Evolutionary conservation across 805 yeast species (phyloP).

Genomic region (Metschnikowia kofuensis): DNA sequence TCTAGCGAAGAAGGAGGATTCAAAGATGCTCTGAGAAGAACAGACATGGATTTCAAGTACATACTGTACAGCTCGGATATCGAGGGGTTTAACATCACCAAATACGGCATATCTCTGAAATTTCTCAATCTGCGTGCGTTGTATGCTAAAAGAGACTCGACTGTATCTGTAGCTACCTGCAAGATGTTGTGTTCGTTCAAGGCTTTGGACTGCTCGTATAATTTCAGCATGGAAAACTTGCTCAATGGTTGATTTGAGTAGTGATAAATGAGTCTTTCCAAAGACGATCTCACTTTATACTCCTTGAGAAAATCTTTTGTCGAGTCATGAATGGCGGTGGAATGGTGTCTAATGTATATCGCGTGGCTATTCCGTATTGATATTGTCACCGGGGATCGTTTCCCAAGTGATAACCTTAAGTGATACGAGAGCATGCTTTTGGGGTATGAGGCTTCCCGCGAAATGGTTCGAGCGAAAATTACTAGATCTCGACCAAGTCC

Average conservation of each 20-base stretch:
- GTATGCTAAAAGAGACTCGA: slow-evolving; percentile 53
- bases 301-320: slow-evolving; percentile 43
- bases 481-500: neutral
- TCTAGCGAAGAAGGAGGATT: slow-evolving; percentile 43
- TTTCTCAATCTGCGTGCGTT: slow-evolving; percentile 71
- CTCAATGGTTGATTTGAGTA: slow-evolving; percentile 54
- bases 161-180: slow-evolving; percentile 52
- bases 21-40: slow-evolving; percentile 32
- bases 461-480: neutral
- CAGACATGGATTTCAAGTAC: slow-evolving; percentile 65
- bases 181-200: slow-evolving; percentile 38
- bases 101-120: slow-evolving; percentile 74
- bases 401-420: neutral
- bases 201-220: slow-evolving; percentile 41
- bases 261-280: slow-evolving; percentile 57
- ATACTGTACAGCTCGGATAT: slow-evolving; percentile 72
- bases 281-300: slow-evolving; percentile 54
- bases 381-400: neutral
- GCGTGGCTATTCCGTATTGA: too few relatives aligned
- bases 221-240: slow-evolving; percentile 48
- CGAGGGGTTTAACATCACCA: slow-evolving; percentile 83
- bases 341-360: neutral
- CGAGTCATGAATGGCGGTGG: neutral
- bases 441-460: neutral
- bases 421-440: neutral